phyloP scores from a whole-genome alignment of 202 grass and related monocot species.

The Setaria italica region DNA sequence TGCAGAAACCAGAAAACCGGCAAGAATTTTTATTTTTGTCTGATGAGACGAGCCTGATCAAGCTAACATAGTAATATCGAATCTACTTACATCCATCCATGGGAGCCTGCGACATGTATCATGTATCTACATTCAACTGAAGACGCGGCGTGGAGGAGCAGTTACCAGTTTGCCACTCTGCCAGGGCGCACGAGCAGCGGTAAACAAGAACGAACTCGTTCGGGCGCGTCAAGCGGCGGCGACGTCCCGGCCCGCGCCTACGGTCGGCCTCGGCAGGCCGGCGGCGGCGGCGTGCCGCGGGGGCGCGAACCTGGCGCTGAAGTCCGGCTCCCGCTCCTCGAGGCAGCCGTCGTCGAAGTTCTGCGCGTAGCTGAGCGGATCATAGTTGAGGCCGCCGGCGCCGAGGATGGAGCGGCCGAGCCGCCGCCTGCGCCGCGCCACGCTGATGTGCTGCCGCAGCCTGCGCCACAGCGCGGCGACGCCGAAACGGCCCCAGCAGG shows the following conservation, averaged over 20 bases:
- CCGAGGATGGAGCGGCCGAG: constrained; percentile 52
- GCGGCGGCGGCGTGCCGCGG: constrained; percentile 26
- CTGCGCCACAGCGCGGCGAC: constrained; percentile 64
- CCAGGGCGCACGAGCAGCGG: not conserved
- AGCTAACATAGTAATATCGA: not conserved
- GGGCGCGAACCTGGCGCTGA: constrained; percentile 76
- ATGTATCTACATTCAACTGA: constrained; percentile 42
- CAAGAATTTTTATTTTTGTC: not conserved
- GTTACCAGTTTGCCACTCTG: constrained; percentile 19
- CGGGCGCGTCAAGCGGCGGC: not conserved
- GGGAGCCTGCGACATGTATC: not conserved
- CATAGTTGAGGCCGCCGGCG: constrained; percentile 79
- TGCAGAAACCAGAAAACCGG: not conserved
- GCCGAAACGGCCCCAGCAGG: constrained; percentile 79
- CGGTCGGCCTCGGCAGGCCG: not conserved
- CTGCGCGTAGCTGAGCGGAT: constrained; percentile 91
- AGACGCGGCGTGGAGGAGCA: not conserved
- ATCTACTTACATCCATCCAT: constrained; percentile 22
- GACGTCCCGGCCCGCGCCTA: not conserved
- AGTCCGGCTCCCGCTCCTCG: constrained; percentile 49
- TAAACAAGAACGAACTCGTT: not conserved
- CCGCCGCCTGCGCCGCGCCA: constrained; percentile 40
- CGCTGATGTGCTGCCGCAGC: constrained; percentile 43
- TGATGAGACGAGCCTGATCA: not conserved
- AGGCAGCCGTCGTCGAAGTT: constrained; percentile 76